A percentile compares a stretch with the other conserved stretches of the same genome.
Conservation (phyloP, 805 yeast species). For the Kodamaea restingae region DNA sequence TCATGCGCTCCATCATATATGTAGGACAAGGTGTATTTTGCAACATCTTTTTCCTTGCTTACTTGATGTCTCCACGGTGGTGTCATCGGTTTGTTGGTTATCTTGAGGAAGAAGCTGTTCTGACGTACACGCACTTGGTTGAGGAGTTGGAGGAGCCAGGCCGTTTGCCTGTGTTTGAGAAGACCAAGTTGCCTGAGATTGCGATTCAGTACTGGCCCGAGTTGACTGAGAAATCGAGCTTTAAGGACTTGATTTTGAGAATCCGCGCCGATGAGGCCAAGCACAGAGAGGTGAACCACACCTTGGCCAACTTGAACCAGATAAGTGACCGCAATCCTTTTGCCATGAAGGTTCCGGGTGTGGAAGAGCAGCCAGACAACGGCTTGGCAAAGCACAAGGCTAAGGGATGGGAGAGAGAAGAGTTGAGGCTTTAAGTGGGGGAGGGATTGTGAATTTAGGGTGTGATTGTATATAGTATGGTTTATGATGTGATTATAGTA, state of each 20-base stretch:
- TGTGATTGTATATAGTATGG: no score
- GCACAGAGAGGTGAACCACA: slow-evolving; percentile 76
- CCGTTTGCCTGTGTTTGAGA: slow-evolving; percentile 45
- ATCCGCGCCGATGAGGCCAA: slow-evolving; percentile 76
- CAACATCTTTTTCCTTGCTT: slow-evolving; percentile 58
- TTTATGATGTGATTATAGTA: no score
- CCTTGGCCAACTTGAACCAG: slow-evolving; percentile 58
- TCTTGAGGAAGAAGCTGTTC: slow-evolving; percentile 72
- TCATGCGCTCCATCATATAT: slow-evolving; percentile 51
- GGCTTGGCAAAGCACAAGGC: slow-evolving; percentile 30
- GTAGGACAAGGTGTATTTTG: slow-evolving; percentile 70
- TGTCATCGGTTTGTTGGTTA: slow-evolving; percentile 79
- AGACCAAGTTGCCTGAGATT: slow-evolving; percentile 49
- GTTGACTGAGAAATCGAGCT: slow-evolving; percentile 46
- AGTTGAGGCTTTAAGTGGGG: slow-evolving; percentile 23
- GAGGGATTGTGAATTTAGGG: no score
- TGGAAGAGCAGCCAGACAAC: slow-evolving; percentile 35
- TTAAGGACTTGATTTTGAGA: slow-evolving; percentile 56
- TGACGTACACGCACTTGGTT: slow-evolving; percentile 59
- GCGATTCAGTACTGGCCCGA: slow-evolving; percentile 62
- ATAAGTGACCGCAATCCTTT: slow-evolving; percentile 67
- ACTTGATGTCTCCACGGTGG: slow-evolving; percentile 54
- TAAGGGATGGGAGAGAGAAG: slow-evolving; percentile 41
- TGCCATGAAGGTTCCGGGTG: slow-evolving; percentile 42
- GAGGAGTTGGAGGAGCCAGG: slow-evolving; percentile 50